phyloP scores from a whole-genome alignment of 306 rosid species.

The Lathyrus tuberosus region DNA sequence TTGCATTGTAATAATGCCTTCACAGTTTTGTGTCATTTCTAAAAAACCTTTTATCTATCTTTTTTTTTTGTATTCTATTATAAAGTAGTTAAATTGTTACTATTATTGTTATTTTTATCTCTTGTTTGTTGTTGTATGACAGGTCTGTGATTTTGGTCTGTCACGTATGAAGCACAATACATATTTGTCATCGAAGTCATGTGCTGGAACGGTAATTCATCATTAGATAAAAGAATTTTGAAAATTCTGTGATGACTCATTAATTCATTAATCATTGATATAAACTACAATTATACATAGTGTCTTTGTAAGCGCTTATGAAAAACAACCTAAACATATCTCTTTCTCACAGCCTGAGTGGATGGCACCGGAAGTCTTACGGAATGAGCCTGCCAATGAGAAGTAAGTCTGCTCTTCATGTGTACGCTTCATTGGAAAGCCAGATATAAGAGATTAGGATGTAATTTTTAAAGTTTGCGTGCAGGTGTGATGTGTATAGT shows the following conservation, averaged over 20 bases:
- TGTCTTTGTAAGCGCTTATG: slow-evolving; percentile 14
- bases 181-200: slow-evolving; percentile 89
- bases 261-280: slow-evolving; percentile 30
- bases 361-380: slow-evolving; percentile 99
- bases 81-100: not conserved
- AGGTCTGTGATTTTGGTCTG: slow-evolving; percentile 99
- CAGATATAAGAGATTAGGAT: slow-evolving; percentile 22
- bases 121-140: slow-evolving; percentile 37
- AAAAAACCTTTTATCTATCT: not conserved
- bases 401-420: slow-evolving; percentile 58
- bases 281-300: slow-evolving; percentile 9
- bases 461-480: slow-evolving; percentile 38
- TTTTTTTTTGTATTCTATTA: slow-evolving; percentile 28
- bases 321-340: slow-evolving; percentile 31
- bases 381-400: slow-evolving; percentile 94
- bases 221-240: slow-evolving; percentile 22
- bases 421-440: slow-evolving; percentile 26
- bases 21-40: slow-evolving; percentile 8
- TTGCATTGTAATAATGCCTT: slow-evolving; percentile 5
- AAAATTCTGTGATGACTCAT: slow-evolving; percentile 24
- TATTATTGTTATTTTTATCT: not conserved
- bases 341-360: slow-evolving; percentile 89
- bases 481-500: slow-evolving; percentile 99
- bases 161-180: slow-evolving; percentile 94
- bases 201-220: slow-evolving; percentile 96